phyloP scores from a whole-genome alignment of 2,329 filamentous ascomycete genomes.

The Fusarium torulosum region DNA sequence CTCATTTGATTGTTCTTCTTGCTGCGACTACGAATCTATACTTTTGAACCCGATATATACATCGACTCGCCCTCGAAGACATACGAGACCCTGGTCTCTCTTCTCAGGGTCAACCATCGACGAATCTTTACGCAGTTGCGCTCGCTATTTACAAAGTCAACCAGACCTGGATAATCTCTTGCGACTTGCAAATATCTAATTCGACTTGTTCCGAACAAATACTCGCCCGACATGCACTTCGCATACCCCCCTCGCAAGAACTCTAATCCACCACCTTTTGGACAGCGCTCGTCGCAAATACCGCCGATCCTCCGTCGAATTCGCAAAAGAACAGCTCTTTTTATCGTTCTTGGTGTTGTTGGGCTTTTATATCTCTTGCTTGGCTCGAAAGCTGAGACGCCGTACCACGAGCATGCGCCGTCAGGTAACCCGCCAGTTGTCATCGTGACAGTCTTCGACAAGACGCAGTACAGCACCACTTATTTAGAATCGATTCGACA shows the following conservation, averaged over 20 bases:
- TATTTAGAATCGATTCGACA: conserved; percentile 81
- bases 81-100: conserved; percentile 22
- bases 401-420: conserved; percentile 56
- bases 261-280: conserved; percentile 80
- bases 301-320: conserved; percentile 69
- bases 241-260: conserved; percentile 88
- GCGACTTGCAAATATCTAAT: conserved; percentile 6
- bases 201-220: neutral
- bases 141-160: conserved; percentile 7
- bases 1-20: conserved; percentile 35
- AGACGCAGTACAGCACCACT: conserved; percentile 69
- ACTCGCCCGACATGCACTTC: conserved; percentile 78
- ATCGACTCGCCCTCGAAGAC: conserved; percentile 20
- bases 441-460: conserved; percentile 87
- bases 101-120: conserved; percentile 17
- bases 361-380: conserved; percentile 72
- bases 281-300: conserved; percentile 67
- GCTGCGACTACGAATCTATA: neutral
- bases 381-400: conserved; percentile 46
- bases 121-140: conserved; percentile 17
- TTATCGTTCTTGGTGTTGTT: conserved; percentile 67
- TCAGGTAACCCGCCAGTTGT: conserved; percentile 75
- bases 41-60: conserved; percentile 4
- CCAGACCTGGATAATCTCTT: neutral
- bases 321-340: conserved; percentile 69